Conservation (phyloP, 108 stramenopile species). For the Parietichytrium sp. region DNA sequence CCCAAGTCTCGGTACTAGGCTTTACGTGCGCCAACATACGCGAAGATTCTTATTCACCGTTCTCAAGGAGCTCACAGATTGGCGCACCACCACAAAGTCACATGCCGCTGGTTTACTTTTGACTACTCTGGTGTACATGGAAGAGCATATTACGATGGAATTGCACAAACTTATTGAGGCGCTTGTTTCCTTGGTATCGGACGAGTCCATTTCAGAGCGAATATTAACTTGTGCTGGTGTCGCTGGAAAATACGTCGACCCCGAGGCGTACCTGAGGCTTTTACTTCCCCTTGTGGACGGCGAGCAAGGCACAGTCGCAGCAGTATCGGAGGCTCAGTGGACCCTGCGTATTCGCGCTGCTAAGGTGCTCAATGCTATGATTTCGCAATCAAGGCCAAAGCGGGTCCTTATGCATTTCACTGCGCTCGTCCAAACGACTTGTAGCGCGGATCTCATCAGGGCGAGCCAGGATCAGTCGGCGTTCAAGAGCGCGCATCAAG, state of each 20-base stretch:
- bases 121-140: constrained; percentile 37
- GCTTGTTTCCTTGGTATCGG: neutral
- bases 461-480: neutral
- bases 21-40: constrained; percentile 59
- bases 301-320: neutral
- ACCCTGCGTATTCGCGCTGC: neutral
- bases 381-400: neutral
- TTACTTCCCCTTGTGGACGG: neutral
- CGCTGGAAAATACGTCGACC: constrained; percentile 16
- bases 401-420: constrained; percentile 7
- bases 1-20: constrained; percentile 55
- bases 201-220: neutral
- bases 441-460: neutral
- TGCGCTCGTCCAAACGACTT: neutral
- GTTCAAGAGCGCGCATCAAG: too few species aligned
- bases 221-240: neutral
- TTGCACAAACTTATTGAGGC: constrained; percentile 26
- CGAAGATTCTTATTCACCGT: constrained; percentile 59
- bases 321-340: neutral
- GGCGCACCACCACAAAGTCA: neutral
- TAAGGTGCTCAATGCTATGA: neutral
- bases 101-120: constrained; percentile 21
- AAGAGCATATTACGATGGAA: constrained; percentile 47
- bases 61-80: constrained; percentile 50
- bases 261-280: neutral